Evolutionary conservation across 139 green algal genomes (phyloP).

Genomic region (Picochlorum sp.): DNA sequence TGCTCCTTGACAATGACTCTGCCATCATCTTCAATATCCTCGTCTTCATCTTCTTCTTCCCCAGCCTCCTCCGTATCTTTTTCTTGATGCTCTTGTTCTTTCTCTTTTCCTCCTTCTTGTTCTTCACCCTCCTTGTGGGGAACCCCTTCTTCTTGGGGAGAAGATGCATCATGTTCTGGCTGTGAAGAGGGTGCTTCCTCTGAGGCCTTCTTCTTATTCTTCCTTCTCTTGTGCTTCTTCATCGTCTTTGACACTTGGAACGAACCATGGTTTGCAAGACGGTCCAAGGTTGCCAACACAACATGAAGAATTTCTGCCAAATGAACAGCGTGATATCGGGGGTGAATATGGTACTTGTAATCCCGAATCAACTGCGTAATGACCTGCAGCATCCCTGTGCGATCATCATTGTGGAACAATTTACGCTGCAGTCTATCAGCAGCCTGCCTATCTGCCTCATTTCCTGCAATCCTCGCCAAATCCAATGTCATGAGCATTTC

Average conservation of each 20-base stretch:
- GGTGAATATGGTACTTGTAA: slow-evolving; percentile 51
- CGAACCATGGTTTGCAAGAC: slow-evolving; percentile 20
- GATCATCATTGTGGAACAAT: slow-evolving; percentile 61
- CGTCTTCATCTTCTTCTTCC: background rate
- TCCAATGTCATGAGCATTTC: slow-evolving; percentile 74
- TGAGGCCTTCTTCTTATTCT: slow-evolving; percentile 1
- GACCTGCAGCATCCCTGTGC: slow-evolving; percentile 58
- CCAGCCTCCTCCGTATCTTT: background rate
- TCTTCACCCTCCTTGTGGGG: background rate
- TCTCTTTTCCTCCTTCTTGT: background rate
- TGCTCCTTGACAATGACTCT: background rate
- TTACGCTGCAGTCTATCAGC: slow-evolving; percentile 65
- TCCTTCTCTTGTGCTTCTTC: background rate
- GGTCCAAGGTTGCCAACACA: slow-evolving; percentile 59
- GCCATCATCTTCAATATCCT: background rate
- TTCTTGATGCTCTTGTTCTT: background rate
- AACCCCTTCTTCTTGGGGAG: background rate
- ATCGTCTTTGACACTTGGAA: slow-evolving; percentile 5
- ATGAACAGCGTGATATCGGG: slow-evolving; percentile 41
- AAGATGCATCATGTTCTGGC: background rate
- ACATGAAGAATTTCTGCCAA: slow-evolving; percentile 52
- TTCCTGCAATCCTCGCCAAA: slow-evolving; percentile 45
- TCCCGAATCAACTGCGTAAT: slow-evolving; percentile 42
- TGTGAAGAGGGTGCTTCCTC: background rate
- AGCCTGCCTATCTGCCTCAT: slow-evolving; percentile 38